These are phyloP conservation scores for Drechmeria coniospora DNA, from an alignment of 2,329 filamentous ascomycete species.

Conservation along the genomic window DNA sequence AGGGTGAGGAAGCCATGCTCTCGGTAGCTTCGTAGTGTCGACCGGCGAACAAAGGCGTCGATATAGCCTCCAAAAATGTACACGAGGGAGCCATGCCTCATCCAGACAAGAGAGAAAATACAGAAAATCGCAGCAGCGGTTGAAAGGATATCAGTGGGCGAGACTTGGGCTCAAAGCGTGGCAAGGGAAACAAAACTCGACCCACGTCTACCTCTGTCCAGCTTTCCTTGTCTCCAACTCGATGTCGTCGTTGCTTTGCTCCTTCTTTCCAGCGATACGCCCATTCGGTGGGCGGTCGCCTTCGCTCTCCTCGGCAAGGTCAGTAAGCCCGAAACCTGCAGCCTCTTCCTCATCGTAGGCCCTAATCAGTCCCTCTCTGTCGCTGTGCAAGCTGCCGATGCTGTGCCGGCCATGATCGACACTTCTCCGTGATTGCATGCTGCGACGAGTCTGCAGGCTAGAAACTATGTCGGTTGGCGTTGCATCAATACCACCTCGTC, in stretches of 20 bases:
- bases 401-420: constrained; percentile 49
- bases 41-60: constrained; percentile 4
- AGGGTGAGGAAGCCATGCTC: background rate
- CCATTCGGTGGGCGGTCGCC: constrained; percentile 35
- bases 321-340: constrained; percentile 58
- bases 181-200: constrained; percentile 6
- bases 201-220: constrained; percentile 16
- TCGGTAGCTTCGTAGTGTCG: background rate
- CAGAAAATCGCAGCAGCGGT: background rate
- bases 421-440: constrained; percentile 80
- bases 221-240: constrained; percentile 35
- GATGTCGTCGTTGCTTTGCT: constrained; percentile 25
- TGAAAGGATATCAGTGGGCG: constrained; percentile 1
- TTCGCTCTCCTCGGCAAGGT: constrained; percentile 65
- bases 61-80: constrained; percentile 4
- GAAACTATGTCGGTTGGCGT: constrained; percentile 86
- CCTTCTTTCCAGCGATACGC: constrained; percentile 25
- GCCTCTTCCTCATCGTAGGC: constrained; percentile 76
- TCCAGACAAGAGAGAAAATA: background rate
- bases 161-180: constrained; percentile 4
- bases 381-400: constrained; percentile 47
- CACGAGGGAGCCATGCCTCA: constrained; percentile 2
- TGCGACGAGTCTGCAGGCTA: constrained; percentile 75
- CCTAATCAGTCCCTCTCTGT: constrained; percentile 71
- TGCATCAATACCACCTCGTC: constrained; percentile 51